phyloP scores from a whole-genome alignment of 179 eudicot genomes.

The Pouteria campechiana region DNA sequence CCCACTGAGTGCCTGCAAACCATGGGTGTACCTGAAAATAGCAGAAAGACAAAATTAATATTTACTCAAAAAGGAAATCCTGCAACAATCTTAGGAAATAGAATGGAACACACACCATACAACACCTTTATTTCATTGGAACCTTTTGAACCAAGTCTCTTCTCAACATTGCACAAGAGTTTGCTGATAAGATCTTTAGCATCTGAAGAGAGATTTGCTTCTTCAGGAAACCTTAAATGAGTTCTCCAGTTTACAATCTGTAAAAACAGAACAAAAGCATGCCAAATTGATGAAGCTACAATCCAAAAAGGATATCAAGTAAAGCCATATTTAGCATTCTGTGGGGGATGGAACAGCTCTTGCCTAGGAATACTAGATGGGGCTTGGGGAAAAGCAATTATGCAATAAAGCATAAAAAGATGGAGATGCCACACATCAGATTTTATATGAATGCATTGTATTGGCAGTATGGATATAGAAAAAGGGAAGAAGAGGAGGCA shows the following conservation, averaged over 20 bases:
- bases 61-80: neutral
- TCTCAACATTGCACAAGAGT: constrained; percentile 69
- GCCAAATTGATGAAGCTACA: neutral
- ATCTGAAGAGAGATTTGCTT: constrained; percentile 72
- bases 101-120: constrained; percentile 12
- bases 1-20: constrained; percentile 71
- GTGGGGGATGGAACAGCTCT: no score
- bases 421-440: no score
- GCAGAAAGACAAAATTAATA: constrained; percentile 4
- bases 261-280: constrained; percentile 1
- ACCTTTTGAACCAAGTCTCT: constrained; percentile 74
- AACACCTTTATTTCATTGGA: constrained; percentile 73
- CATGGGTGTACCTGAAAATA: constrained; percentile 60
- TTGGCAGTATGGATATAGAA: constrained; percentile 3
- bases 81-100: neutral
- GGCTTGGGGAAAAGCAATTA: no score
- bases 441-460: no score
- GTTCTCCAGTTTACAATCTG: constrained; percentile 90
- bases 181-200: constrained; percentile 79
- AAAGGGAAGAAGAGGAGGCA: neutral
- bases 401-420: no score
- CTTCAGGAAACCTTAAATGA: constrained; percentile 76
- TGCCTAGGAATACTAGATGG: no score
- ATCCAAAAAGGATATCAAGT: no score
- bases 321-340: no score